These are phyloP conservation scores for Kodamaea alishanica DNA, from an alignment of 1,139 yeast genomes.

Conservation along the genomic window DNA sequence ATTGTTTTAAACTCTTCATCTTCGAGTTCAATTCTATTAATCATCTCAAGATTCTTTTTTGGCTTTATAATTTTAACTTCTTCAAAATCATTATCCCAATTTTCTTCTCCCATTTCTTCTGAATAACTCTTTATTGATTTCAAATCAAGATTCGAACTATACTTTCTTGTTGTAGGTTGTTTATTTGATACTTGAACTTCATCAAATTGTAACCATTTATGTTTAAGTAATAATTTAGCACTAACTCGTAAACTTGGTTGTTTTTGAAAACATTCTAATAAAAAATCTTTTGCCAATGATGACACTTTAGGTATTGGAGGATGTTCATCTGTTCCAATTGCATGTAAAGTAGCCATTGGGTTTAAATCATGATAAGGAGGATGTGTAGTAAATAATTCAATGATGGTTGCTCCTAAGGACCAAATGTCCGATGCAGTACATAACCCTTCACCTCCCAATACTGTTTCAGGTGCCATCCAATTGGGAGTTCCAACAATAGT, in stretches of 20 bases:
- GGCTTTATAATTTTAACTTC: slow-evolving; percentile 16
- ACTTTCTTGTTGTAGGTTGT: background rate
- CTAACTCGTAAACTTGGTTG: slow-evolving; percentile 59
- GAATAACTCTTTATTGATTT: slow-evolving; percentile 26
- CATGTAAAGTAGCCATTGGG: slow-evolving; percentile 87
- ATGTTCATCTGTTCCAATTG: slow-evolving; percentile 80
- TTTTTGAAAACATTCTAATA: slow-evolving; percentile 74
- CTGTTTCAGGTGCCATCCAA: slow-evolving; percentile 88
- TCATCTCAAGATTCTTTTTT: slow-evolving; percentile 1
- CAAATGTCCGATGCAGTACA: slow-evolving; percentile 85
- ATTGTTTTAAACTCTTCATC: slow-evolving; percentile 5
- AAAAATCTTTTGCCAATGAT: slow-evolving; percentile 55
- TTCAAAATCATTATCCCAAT: slow-evolving; percentile 36
- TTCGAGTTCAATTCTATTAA: slow-evolving; percentile 1
- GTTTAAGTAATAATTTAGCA: slow-evolving; percentile 55
- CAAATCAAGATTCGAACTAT: slow-evolving; percentile 7
- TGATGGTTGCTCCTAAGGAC: slow-evolving; percentile 94
- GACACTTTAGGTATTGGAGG: slow-evolving; percentile 74
- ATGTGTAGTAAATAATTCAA: slow-evolving; percentile 78
- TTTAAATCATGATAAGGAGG: slow-evolving; percentile 85
- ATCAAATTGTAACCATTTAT: slow-evolving; percentile 53
- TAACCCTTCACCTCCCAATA: slow-evolving; percentile 74
- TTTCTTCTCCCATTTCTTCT: slow-evolving; percentile 32
- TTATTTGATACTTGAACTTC: slow-evolving; percentile 15
- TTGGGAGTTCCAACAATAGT: slow-evolving; percentile 68